Base-by-base conservation (phyloP, 331 rosid species). In the Prunus yedoensis region DNA sequence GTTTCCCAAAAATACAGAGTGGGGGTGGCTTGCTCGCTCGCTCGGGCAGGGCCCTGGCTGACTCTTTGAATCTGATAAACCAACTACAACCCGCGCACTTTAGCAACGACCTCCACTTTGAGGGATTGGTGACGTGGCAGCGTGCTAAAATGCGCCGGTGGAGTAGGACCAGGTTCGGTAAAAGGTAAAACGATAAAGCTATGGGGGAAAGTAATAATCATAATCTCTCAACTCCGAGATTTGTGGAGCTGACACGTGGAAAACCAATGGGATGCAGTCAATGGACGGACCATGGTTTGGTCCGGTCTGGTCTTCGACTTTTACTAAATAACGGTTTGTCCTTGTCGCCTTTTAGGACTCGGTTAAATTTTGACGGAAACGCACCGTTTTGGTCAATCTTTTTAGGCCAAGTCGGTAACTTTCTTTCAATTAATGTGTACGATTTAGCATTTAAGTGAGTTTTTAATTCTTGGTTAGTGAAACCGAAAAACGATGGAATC, bases 41-140 rank as follows among this genome's bases (percentile, higher is more conserved):
- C 13, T 0, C 13, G 20, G 60, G 60, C 46, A 38, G 43, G 43
- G 43, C 43, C 43, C 9, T 38, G 9, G 28, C 18, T 8, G 17
- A 21, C 12, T 27, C 64, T 23, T 16, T 15, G 15, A 74, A 18
- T 71, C 43, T 13, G 13, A 15, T 6, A 18, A 79, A 30, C 45
- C 8, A 57, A 45, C 18, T 4, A 54, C 60, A 38, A n/a, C 27
- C 3, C 59, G 87, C 71, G 85, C 80, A 86, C 12, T 67, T 74
- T 84, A 86, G 89, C 75, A 43, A 28, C 28, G 23, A 14, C 70
- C 69, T 32, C 59, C 20, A 59, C 49, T 60, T 28, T 50, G 23
- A 2, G 20, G 68, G 38, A n/a, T 27, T 28, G 43, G 5, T 59
- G 49, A 62, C 47, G 20, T 54, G 49, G 70, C 32, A 21, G 0